Percentiles rank a stretch among this genome's conserved stretches.
phyloP scores from a whole-genome alignment of 2,329 filamentous ascomycete genomes.

The Fusarium kyushuense region DNA sequence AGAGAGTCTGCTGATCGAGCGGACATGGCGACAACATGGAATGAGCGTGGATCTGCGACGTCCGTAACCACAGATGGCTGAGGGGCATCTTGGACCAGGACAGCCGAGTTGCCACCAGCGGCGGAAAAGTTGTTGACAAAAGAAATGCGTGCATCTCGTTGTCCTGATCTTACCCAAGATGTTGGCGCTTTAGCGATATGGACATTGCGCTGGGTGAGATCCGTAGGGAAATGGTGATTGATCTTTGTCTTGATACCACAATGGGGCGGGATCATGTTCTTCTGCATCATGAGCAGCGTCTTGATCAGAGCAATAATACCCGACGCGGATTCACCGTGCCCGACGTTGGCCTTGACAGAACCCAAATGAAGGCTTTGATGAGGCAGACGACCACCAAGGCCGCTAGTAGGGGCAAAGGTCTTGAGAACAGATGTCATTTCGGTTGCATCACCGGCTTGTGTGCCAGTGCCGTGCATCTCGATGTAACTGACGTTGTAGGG shows the following conservation, averaged over 20 bases:
- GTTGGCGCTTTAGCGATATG: neutral
- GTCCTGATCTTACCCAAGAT: neutral
- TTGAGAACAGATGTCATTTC: slow-evolving; percentile 83
- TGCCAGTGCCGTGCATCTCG: slow-evolving; percentile 92
- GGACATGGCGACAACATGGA: neutral
- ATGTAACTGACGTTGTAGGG: slow-evolving; percentile 84
- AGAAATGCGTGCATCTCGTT: slow-evolving; percentile 20
- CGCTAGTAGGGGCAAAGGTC: slow-evolving; percentile 62
- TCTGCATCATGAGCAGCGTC: slow-evolving; percentile 6
- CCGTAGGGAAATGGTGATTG: slow-evolving; percentile 1
- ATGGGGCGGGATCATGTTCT: slow-evolving; percentile 42
- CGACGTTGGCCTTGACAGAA: slow-evolving; percentile 73
- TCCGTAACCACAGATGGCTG: accelerated
- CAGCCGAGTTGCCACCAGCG: slow-evolving; percentile 1
- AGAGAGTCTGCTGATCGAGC: neutral
- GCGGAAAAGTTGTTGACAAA: slow-evolving; percentile 11
- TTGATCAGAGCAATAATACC: slow-evolving; percentile 4
- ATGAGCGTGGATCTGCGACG: neutral
- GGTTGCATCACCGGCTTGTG: slow-evolving; percentile 84
- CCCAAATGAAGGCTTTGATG: slow-evolving; percentile 70
- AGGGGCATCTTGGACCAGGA: neutral
- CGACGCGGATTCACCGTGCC: slow-evolving; percentile 60
- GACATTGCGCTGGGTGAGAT: neutral
- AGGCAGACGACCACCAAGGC: slow-evolving; percentile 53
- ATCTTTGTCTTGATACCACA: slow-evolving; percentile 11